These are phyloP conservation scores for Leccinum griseonigrum DNA, from an alignment of 1,284 basidiomycete species.

Conservation along the genomic window DNA sequence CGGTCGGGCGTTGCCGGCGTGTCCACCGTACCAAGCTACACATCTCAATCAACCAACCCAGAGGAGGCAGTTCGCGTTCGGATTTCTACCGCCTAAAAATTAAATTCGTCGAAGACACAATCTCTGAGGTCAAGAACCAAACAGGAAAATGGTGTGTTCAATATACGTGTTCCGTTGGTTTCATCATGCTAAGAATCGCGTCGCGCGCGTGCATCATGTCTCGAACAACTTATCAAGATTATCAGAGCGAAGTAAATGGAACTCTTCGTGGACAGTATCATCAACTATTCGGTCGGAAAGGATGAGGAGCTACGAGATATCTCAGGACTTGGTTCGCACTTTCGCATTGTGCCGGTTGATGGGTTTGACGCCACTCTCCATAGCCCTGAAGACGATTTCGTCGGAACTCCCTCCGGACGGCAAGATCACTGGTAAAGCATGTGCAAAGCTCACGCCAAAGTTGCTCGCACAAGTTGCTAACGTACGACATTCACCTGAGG, in stretches of 20 bases:
- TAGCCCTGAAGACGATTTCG: conserved; percentile 93
- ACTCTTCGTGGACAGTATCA: conserved; percentile 82
- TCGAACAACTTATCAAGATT: conserved; percentile 86
- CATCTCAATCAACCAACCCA: no score
- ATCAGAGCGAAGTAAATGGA: conserved; percentile 83
- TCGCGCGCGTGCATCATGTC: conserved; percentile 40
- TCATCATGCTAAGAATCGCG: conserved; percentile 8
- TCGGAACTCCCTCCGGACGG: conserved; percentile 82
- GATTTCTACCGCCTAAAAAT: conserved; percentile 34
- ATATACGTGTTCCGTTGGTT: background rate
- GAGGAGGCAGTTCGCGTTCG: no score
- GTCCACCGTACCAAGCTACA: no score
- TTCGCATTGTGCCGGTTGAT: background rate
- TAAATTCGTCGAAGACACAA: conserved; percentile 85
- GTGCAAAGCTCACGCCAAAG: conserved; percentile 83
- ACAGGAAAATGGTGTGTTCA: conserved; percentile 86
- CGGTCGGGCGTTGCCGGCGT: no score
- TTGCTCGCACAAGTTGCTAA: conserved; percentile 75
- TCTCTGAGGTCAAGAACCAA: conserved; percentile 97
- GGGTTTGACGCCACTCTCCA: conserved; percentile 6
- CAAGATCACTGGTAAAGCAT: conserved; percentile 75
- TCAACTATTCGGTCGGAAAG: conserved; percentile 79
- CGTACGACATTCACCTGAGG: conserved; percentile 43
- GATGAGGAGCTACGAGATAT: conserved; percentile 94
- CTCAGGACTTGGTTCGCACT: conserved; percentile 77